Evolutionary conservation across 441 rosid species (phyloP), one percentile per base, ranked within the genome.

Genomic region (Erysimum pusillum): DNA sequence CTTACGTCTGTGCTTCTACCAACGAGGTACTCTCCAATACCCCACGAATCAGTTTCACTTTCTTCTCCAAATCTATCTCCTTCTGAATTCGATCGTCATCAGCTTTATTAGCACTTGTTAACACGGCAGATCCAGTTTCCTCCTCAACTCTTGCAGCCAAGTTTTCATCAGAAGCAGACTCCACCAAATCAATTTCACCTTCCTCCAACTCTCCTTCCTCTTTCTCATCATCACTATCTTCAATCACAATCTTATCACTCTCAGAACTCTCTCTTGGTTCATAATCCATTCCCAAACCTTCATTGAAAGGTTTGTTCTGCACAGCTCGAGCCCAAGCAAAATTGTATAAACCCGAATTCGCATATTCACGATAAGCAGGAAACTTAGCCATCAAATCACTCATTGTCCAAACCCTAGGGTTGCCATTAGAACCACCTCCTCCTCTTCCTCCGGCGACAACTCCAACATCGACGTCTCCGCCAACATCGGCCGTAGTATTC

Each of bases 261-360:
- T 79, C 83, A 48, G 85, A 82, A 7, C 81, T 78, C 71, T 72
- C 83, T 69, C 85, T 88, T 6, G 66, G 76, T 8, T 84, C 92
- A 39, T 76, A 80, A n/a, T 90, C 97, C 85, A 81, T 81, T 32
- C 60, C 88, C 72, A 93, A 67, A 53, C 86, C 75, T 68, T 87
- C 93, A 67, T 77, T 86, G 25, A 89, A 80, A 10, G 97, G 93
- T 77, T 89, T 93, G 67, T 93, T 93, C 92, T 91, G 91, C 52
- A 93, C 99, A 6, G 98, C 98, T 74, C 88, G 97, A 12, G 99
- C 98, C 99, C 99, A 96, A 1, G 99, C 99, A 31, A 90, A 86
- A 76, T 88, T 90, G 73, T 87, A 79, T 75, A 96, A 72, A 56
- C 97, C 92, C 31, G 97, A 75, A 1, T 85, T 67, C 0, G 79